These are phyloP conservation scores for Imleria badia DNA, from an alignment of 768 basidiomycete genomes.

Conservation along the genomic window DNA sequence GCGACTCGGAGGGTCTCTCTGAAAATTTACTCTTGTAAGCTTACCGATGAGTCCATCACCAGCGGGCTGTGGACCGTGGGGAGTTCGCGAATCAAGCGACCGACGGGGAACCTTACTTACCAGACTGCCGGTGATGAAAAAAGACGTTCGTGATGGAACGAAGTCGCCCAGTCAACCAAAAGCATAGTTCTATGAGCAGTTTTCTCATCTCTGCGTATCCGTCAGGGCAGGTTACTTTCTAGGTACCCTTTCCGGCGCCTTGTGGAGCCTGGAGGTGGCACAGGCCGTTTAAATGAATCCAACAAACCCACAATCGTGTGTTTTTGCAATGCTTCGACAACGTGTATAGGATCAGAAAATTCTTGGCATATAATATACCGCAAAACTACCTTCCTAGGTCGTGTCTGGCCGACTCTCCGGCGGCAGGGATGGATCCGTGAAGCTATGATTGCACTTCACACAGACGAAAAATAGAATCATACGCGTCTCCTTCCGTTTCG, in stretches of 20 bases:
- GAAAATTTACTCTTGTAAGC: too few relatives aligned
- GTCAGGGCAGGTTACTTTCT: background rate
- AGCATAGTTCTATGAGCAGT: background rate
- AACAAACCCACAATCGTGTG: background rate
- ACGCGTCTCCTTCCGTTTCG: conserved; percentile 91
- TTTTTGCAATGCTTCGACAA: background rate
- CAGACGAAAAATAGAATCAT: conserved; percentile 95
- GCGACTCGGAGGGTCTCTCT: too few relatives aligned
- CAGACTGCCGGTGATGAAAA: background rate
- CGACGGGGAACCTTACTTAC: background rate
- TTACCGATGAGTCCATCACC: background rate
- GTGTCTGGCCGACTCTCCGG: conserved; percentile 40
- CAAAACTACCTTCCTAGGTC: conserved; percentile 14
- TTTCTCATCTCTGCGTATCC: background rate
- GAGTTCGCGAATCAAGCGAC: background rate
- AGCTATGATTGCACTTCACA: conserved; percentile 74
- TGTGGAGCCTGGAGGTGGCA: too few relatives aligned
- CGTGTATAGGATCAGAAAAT: conserved; percentile 2
- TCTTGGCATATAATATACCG: background rate
- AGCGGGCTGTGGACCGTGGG: background rate
- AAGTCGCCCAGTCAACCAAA: background rate
- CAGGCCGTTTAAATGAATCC: background rate
- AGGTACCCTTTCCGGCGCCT: too few relatives aligned
- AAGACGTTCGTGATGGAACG: background rate
- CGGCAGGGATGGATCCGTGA: conserved; percentile 65